phyloP scores from a whole-genome alignment of 192 early-diverging fungal genomes.

The Rhizophagus clarus region DNA sequence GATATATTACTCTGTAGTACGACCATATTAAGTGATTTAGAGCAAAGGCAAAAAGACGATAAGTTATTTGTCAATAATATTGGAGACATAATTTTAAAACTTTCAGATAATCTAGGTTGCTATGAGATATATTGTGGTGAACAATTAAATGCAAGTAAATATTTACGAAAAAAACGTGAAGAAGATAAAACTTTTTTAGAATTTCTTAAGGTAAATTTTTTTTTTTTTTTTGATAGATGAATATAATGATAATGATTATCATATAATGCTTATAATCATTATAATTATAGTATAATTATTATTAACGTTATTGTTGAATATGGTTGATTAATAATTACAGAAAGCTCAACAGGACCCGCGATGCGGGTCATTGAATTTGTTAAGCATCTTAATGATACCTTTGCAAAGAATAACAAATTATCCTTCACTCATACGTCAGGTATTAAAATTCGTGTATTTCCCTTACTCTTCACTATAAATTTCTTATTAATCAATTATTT shows the following conservation, averaged over 20 bases:
- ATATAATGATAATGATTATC: too few species aligned
- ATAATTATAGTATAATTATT: too few species aligned
- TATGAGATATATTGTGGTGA: constrained; percentile 71
- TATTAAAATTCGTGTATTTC: constrained; percentile 29
- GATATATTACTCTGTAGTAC: constrained; percentile 68
- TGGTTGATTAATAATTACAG: constrained; percentile 38
- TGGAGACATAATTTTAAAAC: constrained; percentile 63
- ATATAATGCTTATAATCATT: too few species aligned
- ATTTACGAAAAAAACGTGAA: constrained; percentile 56
- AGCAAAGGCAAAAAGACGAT: constrained; percentile 55
- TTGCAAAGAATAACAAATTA: constrained; percentile 95
- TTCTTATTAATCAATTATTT: background rate
- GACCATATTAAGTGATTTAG: constrained; percentile 68
- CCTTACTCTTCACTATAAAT: background rate
- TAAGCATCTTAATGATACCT: constrained; percentile 81
- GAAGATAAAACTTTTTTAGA: constrained; percentile 56
- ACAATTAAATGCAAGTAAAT: constrained; percentile 60
- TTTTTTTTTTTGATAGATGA: too few species aligned
- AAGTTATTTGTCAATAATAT: constrained; percentile 61
- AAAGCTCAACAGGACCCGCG: constrained; percentile 57
- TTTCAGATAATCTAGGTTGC: constrained; percentile 56
- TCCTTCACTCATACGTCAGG: constrained; percentile 80
- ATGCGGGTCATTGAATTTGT: constrained; percentile 75
- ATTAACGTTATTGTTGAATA: too few species aligned
- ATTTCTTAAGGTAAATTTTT: constrained; percentile 61